Evolutionary conservation across 257 asterid genomes (phyloP).

Genomic region (Nicotiana noctiflora): DNA sequence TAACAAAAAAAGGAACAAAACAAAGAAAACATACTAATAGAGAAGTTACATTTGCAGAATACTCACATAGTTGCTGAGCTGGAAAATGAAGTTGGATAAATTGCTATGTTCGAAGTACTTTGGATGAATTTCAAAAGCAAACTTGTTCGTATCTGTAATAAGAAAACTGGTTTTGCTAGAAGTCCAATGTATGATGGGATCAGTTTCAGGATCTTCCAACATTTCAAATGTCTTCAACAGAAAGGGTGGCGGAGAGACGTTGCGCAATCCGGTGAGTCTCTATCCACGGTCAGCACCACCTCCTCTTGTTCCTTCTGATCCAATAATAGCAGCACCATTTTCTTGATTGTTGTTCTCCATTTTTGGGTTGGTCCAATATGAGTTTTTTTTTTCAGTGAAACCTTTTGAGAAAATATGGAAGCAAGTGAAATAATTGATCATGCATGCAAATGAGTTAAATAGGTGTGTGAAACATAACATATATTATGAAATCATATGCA

Average conservation of each 20-base stretch:
- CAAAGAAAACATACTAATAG: background rate
- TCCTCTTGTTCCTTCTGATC: background rate
- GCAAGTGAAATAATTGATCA: constrained; percentile 3
- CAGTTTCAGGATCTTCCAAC: constrained; percentile 35
- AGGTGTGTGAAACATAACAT: background rate
- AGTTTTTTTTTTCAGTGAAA: background rate
- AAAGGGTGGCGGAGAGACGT: constrained; percentile 31
- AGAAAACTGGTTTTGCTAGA: constrained; percentile 30
- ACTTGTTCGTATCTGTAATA: constrained; percentile 33
- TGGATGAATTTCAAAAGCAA: constrained; percentile 33
- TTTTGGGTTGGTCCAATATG: background rate
- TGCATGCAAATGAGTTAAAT: background rate
- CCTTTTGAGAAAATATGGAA: background rate
- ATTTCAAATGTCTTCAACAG: constrained; percentile 27
- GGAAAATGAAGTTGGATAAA: constrained; percentile 45
- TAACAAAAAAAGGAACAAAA: background rate
- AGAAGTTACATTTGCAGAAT: background rate
- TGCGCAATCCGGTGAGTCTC: background rate
- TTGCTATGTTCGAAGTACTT: constrained; percentile 33
- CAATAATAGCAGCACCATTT: background rate
- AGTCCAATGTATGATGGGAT: constrained; percentile 35
- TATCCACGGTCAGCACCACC: background rate
- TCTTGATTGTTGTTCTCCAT: background rate
- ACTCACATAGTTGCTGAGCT: constrained; percentile 49
- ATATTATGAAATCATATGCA: background rate